Percentiles rank a stretch among this genome's conserved stretches.
Conservation (phyloP, 106 monocot species). For the Platanthera guangdongensis region DNA sequence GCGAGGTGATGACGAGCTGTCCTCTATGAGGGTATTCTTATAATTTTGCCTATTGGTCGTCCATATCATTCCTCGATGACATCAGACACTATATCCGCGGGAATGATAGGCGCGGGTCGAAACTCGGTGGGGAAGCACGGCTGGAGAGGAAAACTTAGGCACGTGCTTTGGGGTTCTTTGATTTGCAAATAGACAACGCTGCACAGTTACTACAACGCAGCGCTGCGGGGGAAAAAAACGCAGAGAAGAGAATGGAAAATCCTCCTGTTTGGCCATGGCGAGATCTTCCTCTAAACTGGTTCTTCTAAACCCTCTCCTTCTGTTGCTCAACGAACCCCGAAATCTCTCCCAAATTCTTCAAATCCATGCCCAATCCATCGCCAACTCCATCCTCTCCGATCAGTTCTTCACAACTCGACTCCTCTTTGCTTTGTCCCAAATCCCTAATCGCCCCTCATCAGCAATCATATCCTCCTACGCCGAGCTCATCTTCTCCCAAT, state of each 20-base stretch:
- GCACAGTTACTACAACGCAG: background rate
- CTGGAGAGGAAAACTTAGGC: too few relatives aligned
- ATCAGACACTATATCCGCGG: too few relatives aligned
- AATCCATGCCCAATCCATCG: conserved; percentile 30
- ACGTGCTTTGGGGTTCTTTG: too few relatives aligned
- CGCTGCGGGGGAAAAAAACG: background rate
- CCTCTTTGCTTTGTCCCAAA: conserved; percentile 16
- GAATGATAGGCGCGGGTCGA: too few relatives aligned
- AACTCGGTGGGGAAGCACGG: too few relatives aligned
- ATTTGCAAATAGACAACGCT: too few relatives aligned
- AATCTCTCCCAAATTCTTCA: conserved; percentile 24
- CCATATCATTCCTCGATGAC: too few relatives aligned
- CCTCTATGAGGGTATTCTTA: too few relatives aligned
- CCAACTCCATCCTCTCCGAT: conserved; percentile 8
- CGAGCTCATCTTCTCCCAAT: conserved; percentile 24
- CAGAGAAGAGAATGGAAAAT: background rate
- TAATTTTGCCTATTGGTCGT: too few relatives aligned
- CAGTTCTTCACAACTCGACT: conserved; percentile 16
- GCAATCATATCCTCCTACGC: conserved; percentile 6
- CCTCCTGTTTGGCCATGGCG: conserved; percentile 12
- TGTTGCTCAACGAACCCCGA: conserved; percentile 13
- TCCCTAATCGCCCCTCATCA: conserved; percentile 4
- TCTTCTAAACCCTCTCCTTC: conserved; percentile 11
- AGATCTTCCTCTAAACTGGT: conserved; percentile 4
- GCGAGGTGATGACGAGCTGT: too few relatives aligned